A percentile compares a stretch with the other conserved stretches of the same genome.
Evolutionary conservation across 495 filamentous ascomycete species (phyloP).

Genomic region (Xylaria grammica): DNA sequence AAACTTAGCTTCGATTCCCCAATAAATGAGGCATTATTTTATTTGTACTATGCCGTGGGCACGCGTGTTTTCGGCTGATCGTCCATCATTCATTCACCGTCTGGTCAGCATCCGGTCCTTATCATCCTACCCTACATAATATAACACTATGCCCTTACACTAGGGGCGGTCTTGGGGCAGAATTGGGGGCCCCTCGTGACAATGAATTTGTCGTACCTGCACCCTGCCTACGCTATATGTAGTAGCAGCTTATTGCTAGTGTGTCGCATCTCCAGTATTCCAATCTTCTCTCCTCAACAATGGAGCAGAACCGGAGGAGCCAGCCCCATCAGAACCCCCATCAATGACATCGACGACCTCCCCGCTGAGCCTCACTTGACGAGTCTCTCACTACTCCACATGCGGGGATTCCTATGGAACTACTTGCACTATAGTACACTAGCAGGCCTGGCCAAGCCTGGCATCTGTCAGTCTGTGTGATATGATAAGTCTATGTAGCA

Average conservation of each 20-base stretch:
- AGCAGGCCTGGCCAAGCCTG: too few relatives aligned
- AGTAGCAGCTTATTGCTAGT: too few relatives aligned
- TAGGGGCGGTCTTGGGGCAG: too few relatives aligned
- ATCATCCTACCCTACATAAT: too few relatives aligned
- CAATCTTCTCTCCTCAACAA: neutral
- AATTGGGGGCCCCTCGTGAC: neutral
- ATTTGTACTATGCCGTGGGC: too few relatives aligned
- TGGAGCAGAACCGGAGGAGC: neutral
- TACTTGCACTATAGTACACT: neutral
- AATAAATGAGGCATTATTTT: slow-evolving; percentile 18
- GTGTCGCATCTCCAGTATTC: neutral
- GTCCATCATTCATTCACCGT: too few relatives aligned
- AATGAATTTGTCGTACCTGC: slow-evolving; percentile 1
- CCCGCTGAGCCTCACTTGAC: slow-evolving; percentile 13
- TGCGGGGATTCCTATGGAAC: neutral
- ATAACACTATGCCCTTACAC: too few relatives aligned
- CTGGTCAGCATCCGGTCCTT: too few relatives aligned
- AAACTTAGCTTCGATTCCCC: neutral
- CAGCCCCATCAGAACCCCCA: slow-evolving; percentile 17
- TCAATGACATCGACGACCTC: slow-evolving; percentile 19
- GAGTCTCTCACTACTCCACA: neutral
- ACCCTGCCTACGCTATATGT: too few relatives aligned
- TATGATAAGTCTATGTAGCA: slow-evolving; percentile 9
- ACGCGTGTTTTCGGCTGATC: too few relatives aligned
- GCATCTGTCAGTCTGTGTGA: neutral